Base-by-base conservation (phyloP, 306 rosid genomes). In the Lathyrus oleraceus region DNA sequence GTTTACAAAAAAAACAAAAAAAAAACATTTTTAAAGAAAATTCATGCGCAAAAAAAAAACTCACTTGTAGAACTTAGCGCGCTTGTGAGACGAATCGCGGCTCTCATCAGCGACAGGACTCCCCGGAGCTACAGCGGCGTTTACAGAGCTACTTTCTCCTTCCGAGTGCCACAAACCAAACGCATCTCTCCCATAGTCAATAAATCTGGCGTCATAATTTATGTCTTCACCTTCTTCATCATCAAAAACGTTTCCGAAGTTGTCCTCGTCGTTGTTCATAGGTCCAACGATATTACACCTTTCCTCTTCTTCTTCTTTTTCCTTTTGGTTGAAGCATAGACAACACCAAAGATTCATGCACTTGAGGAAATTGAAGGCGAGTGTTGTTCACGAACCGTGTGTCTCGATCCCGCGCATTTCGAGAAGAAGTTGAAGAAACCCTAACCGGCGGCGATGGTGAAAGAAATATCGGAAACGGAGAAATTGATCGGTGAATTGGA, bases 341-440 rank as follows among this genome's bases (percentile, higher is more conserved):
- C 78, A 85, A 60, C 88, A 87, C 92, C 88, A 88, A 80, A 84
- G 85, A 90, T 80, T 94, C 97, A 90, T 90, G 76, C 96, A 90
- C 76, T 74, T 70, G 66, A 10, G 14, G 69, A 45, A 63, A 40
- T 39, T 43, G 64, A 77, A 78, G 68, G 56, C 12, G 64, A 35
- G 39, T 35, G 39, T 35, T 35, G 39, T 73, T 80, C 12, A 64
- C 44, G 76, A 82, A 64, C 81, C 85, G 78, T 74, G 78, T 32
- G 79, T 67, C 44, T 69, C 73, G 91, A 92, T 90, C 96, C 81
- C 74, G 39, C 69, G 14, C 95, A 90, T 89, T 81, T 79, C 40
- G 36, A 4, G 11, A 14, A 3, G 53, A 47, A 78, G 25, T 74
- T 64, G 27, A 53, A 1, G 75, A 81, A 91, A 91, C 90, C 97